Conservation (phyloP, 257 asterid species). For the Fraxinus americana region DNA sequence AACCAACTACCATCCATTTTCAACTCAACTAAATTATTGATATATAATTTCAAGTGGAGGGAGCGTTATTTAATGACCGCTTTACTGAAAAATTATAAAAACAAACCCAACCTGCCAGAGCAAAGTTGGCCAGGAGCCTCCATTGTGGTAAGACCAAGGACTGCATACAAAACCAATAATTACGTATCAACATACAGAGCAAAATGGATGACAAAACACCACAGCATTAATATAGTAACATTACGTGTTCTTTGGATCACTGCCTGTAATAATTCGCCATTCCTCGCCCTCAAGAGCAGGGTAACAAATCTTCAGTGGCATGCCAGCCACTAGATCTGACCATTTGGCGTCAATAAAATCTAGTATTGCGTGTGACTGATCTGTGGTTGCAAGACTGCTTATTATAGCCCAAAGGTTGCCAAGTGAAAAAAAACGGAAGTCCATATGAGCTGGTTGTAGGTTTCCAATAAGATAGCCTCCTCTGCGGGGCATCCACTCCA, state of each 20-base stretch:
- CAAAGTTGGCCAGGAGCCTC: conserved; percentile 87
- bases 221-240: background rate
- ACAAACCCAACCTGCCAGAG: conserved; percentile 69
- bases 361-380: conserved; percentile 72
- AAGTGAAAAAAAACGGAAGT: conserved; percentile 78
- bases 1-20: background rate
- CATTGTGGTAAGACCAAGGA: conserved; percentile 93
- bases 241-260: conserved; percentile 88
- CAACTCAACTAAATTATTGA: background rate
- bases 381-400: conserved; percentile 66
- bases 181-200: background rate
- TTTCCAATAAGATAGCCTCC: conserved; percentile 83
- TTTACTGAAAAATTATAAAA: background rate
- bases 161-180: conserved; percentile 44
- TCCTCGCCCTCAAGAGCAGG: conserved; percentile 81
- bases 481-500: conserved; percentile 76
- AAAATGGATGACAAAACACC: conserved; percentile 8
- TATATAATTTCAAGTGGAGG: background rate
- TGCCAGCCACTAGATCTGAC: conserved; percentile 71
- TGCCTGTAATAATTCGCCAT: conserved; percentile 79
- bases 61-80: background rate
- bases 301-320: conserved; percentile 82
- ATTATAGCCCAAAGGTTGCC: conserved; percentile 78
- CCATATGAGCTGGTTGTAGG: conserved; percentile 90
- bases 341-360: conserved; percentile 76